Evolutionary conservation across 139 green algal genomes (phyloP).

Genomic region (Protoeuglena noctilucae): DNA sequence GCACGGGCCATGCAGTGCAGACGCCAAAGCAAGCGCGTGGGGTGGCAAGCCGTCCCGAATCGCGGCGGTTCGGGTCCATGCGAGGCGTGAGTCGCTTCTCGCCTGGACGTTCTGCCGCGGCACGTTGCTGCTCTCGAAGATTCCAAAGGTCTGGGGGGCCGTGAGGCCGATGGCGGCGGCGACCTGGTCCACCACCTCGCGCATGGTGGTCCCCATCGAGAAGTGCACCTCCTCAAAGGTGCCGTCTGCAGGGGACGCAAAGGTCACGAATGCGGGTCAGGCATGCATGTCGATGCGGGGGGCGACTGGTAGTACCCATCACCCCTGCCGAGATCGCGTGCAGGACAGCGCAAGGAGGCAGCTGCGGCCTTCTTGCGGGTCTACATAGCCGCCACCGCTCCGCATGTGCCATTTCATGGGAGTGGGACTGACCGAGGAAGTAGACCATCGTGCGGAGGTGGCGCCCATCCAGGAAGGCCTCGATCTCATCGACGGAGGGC

Average conservation of each 20-base stretch:
- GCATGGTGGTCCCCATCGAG: slow-evolving; percentile 69
- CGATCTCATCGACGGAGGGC: slow-evolving; percentile 72
- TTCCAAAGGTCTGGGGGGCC: slow-evolving; percentile 85
- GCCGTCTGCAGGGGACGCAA: slow-evolving; percentile 92
- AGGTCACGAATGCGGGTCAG: slow-evolving; percentile 74
- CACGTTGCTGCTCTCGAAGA: slow-evolving; percentile 59
- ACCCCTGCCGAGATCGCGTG: no score
- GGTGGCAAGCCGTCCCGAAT: not conserved
- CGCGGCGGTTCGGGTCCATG: not conserved
- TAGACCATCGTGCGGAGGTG: slow-evolving; percentile 68
- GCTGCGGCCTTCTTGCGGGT: not conserved
- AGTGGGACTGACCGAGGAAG: no score
- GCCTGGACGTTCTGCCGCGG: not conserved
- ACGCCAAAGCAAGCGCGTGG: not conserved
- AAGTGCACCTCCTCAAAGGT: slow-evolving; percentile 89
- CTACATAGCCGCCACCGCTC: not conserved
- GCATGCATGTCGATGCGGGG: slow-evolving; percentile 42
- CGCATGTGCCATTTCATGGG: no score
- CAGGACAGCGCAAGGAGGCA: no score
- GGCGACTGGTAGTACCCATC: no score
- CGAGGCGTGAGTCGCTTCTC: slow-evolving; percentile 10
- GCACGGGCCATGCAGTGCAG: no score
- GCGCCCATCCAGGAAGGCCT: slow-evolving; percentile 44
- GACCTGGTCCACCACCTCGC: slow-evolving; percentile 74
- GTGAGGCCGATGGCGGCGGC: slow-evolving; percentile 74